These are phyloP conservation scores for Musa acuminata DNA, from an alignment of 176 grass and related monocot species.

Conservation along the genomic window DNA sequence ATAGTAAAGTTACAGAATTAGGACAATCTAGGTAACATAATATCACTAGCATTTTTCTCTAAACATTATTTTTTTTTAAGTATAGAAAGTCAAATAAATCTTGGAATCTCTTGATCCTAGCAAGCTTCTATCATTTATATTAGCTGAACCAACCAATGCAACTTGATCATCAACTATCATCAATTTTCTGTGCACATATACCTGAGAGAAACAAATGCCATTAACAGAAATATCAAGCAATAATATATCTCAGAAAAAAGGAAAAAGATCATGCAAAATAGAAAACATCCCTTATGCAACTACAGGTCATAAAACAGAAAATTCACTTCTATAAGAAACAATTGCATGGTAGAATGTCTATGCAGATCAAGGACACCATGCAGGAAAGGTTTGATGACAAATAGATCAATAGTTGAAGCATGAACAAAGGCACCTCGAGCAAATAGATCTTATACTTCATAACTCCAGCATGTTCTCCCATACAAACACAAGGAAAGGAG, in stretches of 20 bases:
- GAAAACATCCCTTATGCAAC: too few relatives aligned
- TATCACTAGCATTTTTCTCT: background rate
- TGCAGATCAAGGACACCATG: too few relatives aligned
- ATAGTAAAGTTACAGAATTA: background rate
- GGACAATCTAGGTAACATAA: background rate
- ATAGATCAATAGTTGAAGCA: too few relatives aligned
- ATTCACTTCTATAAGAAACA: too few relatives aligned
- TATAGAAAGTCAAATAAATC: conserved; percentile 13
- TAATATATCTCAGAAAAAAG: background rate
- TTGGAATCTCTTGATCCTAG: conserved; percentile 94
- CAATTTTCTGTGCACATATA: conserved; percentile 99
- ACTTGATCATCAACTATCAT: conserved; percentile 98
- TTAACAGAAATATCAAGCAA: background rate
- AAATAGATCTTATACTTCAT: too few relatives aligned
- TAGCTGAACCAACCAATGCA: conserved; percentile 91
- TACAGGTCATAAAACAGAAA: too few relatives aligned
- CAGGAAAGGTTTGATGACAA: too few relatives aligned
- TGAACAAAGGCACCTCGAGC: too few relatives aligned
- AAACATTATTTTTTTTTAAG: background rate
- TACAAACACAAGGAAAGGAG: too few relatives aligned
- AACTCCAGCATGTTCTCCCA: too few relatives aligned
- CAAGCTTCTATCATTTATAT: conserved; percentile 98
- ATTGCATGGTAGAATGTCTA: too few relatives aligned
- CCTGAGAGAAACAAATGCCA: conserved; percentile 33
- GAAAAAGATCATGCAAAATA: background rate